A percentile compares a stretch with the other conserved stretches of the same genome.
Evolutionary conservation across 1,284 basidiomycete genomes (phyloP).

Genomic region (Cutaneotrichosporon sp.): DNA sequence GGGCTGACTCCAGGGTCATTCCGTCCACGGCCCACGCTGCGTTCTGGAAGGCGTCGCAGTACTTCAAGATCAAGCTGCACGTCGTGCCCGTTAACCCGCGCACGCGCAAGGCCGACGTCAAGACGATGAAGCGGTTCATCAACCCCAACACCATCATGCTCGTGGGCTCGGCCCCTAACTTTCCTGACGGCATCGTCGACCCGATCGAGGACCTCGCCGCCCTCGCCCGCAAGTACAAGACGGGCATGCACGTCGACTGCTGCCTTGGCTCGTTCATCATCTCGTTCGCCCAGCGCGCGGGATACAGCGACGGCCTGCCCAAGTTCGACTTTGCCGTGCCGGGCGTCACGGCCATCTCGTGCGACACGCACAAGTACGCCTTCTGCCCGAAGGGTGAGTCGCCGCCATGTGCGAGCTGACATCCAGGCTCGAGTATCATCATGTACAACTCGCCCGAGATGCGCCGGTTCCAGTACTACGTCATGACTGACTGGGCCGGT

Average conservation of each 20-base stretch:
- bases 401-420: background rate
- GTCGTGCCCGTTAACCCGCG: constrained; percentile 78
- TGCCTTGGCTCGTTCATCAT: constrained; percentile 91
- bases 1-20: constrained; percentile 61
- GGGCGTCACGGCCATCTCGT: constrained; percentile 86
- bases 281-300: constrained; percentile 73
- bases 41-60: constrained; percentile 89
- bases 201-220: constrained; percentile 78
- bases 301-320: constrained; percentile 46
- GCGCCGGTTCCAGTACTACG: constrained; percentile 79
- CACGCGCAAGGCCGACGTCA: constrained; percentile 79
- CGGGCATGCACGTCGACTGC: constrained; percentile 91
- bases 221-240: constrained; percentile 72
- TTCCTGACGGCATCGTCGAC: constrained; percentile 87
- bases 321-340: constrained; percentile 83
- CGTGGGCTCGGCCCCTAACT: constrained; percentile 88
- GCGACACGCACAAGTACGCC: constrained; percentile 67
- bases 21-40: constrained; percentile 88
- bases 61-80: constrained; percentile 91
- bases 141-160: constrained; percentile 62
- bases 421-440: constrained; percentile 80
- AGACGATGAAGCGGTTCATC: constrained; percentile 76
- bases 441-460: constrained; percentile 81
- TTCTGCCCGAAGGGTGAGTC: constrained; percentile 62
- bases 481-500: constrained; percentile 76